phyloP scores from a whole-genome alignment of 192 early-diverging fungal genomes.

The Podila epigama region DNA sequence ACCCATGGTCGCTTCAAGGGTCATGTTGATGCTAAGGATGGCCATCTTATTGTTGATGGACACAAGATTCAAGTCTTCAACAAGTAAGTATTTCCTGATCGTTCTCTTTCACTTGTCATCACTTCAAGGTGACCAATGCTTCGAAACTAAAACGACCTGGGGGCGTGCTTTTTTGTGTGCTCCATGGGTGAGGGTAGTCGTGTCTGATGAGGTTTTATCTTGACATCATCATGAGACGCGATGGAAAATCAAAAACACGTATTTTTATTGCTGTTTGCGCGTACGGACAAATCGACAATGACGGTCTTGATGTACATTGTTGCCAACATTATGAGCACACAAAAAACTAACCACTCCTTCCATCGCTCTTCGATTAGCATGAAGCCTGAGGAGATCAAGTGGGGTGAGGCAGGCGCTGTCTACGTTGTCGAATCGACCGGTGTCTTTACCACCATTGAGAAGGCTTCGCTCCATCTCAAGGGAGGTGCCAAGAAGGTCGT shows the following conservation, averaged over 20 bases:
- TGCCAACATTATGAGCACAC: not conserved
- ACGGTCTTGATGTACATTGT: too few species aligned
- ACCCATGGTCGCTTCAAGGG: slow-evolving; percentile 97
- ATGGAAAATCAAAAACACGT: too few species aligned
- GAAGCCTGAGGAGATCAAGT: slow-evolving; percentile 89
- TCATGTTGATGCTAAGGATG: slow-evolving; percentile 78
- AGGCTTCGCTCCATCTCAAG: slow-evolving; percentile 83
- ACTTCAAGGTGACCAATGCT: too few species aligned
- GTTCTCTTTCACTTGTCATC: not conserved
- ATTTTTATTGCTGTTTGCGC: too few species aligned
- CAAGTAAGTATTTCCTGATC: slow-evolving; percentile 39
- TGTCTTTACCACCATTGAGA: slow-evolving; percentile 94
- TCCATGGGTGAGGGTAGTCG: too few species aligned
- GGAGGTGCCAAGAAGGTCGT: slow-evolving; percentile 99
- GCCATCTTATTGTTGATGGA: slow-evolving; percentile 92
- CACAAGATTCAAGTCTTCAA: slow-evolving; percentile 75
- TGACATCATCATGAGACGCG: too few species aligned
- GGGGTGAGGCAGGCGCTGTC: slow-evolving; percentile 80
- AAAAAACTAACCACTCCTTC: not conserved
- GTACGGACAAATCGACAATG: too few species aligned
- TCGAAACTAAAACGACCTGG: too few species aligned
- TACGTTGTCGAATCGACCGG: slow-evolving; percentile 99
- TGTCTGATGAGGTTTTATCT: too few species aligned
- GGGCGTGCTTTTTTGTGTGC: too few species aligned
- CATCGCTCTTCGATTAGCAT: slow-evolving; percentile 31